These are phyloP conservation scores for Lizonia empirigonia DNA, from an alignment of 2,329 filamentous ascomycete genomes.

Conservation along the genomic window DNA sequence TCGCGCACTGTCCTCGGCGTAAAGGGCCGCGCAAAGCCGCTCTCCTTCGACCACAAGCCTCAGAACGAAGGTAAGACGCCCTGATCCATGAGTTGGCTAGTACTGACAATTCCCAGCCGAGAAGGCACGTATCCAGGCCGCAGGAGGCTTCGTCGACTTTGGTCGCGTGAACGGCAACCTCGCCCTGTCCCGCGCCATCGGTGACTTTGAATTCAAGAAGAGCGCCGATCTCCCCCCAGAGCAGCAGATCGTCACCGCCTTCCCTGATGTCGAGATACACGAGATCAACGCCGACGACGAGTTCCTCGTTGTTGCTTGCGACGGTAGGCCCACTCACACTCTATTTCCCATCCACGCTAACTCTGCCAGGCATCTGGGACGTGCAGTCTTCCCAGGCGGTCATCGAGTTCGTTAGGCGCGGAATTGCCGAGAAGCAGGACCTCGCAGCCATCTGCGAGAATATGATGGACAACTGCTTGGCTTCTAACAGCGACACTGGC, in stretches of 20 bases:
- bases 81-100: background rate
- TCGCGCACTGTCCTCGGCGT: constrained; percentile 94
- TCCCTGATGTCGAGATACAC: constrained; percentile 90
- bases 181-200: constrained; percentile 93
- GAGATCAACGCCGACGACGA: constrained; percentile 93
- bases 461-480: constrained; percentile 99
- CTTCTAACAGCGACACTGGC: constrained; percentile 96
- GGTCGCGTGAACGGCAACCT: constrained; percentile 98
- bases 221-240: constrained; percentile 96
- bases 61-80: constrained; percentile 82
- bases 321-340: constrained; percentile 41
- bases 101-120: constrained; percentile 67
- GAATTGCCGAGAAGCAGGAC: constrained; percentile 95
- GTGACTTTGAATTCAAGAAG: constrained; percentile 99
- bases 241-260: constrained; percentile 97
- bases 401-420: constrained; percentile 93
- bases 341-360: constrained; percentile 13
- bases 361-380: constrained; percentile 88
- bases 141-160: constrained; percentile 97
- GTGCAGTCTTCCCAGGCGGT: constrained; percentile 98
- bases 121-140: constrained; percentile 93
- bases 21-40: constrained; percentile 94
- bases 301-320: constrained; percentile 63
- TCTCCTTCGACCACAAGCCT: constrained; percentile 99
- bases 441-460: constrained; percentile 97